phyloP scores from a whole-genome alignment of 129 eudicot species.

The Pittosporum tobira region DNA sequence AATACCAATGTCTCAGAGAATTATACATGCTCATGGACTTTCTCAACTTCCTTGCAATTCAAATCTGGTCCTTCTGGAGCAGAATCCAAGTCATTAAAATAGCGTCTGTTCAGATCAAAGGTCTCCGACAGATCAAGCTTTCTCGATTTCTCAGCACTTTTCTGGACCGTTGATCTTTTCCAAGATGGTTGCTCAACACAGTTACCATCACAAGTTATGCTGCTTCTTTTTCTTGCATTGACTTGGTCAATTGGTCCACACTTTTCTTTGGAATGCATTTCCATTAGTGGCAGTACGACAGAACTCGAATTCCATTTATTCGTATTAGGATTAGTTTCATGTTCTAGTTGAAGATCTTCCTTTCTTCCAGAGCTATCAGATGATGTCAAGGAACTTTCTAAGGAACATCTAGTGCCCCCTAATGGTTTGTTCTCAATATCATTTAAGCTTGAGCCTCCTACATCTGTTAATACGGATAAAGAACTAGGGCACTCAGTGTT shows the following conservation, averaged over 20 bases:
- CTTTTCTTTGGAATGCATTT: slow-evolving; percentile 27
- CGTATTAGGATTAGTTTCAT: slow-evolving; percentile 1
- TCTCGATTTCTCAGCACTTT: slow-evolving; percentile 16
- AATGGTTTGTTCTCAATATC: slow-evolving; percentile 20
- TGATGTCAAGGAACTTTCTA: slow-evolving; percentile 76
- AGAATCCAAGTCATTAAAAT: slow-evolving; percentile 44
- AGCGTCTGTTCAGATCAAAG: slow-evolving; percentile 63
- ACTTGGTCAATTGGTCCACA: slow-evolving; percentile 9
- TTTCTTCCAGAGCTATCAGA: slow-evolving; percentile 53
- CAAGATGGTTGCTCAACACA: slow-evolving; percentile 21
- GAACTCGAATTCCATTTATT: slow-evolving; percentile 14
- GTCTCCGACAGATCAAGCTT: slow-evolving; percentile 26
- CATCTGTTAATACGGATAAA: slow-evolving; percentile 48
- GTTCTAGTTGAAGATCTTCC: slow-evolving; percentile 17
- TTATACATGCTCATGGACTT: slow-evolving; percentile 25
- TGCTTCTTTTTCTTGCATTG: slow-evolving; percentile 50
- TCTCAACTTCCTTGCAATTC: slow-evolving; percentile 38
- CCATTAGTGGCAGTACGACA: slow-evolving; percentile 49
- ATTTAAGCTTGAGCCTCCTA: slow-evolving; percentile 31
- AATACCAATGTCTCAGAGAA: slow-evolving; percentile 23
- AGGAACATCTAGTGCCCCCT: slow-evolving; percentile 28
- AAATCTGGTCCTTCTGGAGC: slow-evolving; percentile 48
- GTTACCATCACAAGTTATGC: slow-evolving; percentile 38
- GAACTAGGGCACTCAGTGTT: slow-evolving; percentile 57
- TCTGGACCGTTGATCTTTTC: slow-evolving; percentile 25